Evolutionary conservation across 2,329 filamentous ascomycete species (phyloP), one percentile per base, ranked within the genome.

Genomic region (Claviceps sp.): DNA sequence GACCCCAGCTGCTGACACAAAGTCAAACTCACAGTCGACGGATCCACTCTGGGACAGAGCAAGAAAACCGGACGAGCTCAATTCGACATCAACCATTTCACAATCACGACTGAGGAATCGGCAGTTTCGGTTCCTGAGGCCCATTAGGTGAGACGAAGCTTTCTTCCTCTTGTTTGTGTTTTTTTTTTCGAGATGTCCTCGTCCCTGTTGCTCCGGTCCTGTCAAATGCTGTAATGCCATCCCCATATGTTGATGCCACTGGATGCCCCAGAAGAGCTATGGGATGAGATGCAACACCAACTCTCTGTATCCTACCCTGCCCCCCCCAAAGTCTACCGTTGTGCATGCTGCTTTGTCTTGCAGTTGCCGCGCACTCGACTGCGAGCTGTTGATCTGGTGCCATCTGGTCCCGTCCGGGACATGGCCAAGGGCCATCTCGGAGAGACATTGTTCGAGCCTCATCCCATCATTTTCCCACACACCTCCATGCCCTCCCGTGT

Each of bases 1-100:
- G 45, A 51, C 40, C 49, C 50, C 44, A 26, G 52, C 50, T 37
- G 52, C 50, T 52, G 48, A 50, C 48, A 50, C 44, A 9, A 44
- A 47, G 44, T 47, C 45, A 44, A 44, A 47, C 47, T 47, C 45
- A 44, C 50, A 50, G 53, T 40, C n/a, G 14, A 22, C 40, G 38
- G 34, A 41, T 50, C 47, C 47, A 50, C 50, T 50, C 38, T 30
- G 26, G 24, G n/a, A 51, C 38, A 9, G 26, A 9, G 8, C 48
- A 50, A 34, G 24, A 14, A 46, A 50, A 50, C 34, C 48, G 20
- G 45, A 53, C 49, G 49, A 51, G 26, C n/a, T 51, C 46, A 52
- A 52, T 20, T 16, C 43, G 43, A 51, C 14, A 24, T 43, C 18
- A 14, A 40, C 22, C 13, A 20, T 16, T 16, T 3, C 16, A 24